phyloP scores from a whole-genome alignment of 345 rosid species.

The Rhodamnia rubescens region DNA sequence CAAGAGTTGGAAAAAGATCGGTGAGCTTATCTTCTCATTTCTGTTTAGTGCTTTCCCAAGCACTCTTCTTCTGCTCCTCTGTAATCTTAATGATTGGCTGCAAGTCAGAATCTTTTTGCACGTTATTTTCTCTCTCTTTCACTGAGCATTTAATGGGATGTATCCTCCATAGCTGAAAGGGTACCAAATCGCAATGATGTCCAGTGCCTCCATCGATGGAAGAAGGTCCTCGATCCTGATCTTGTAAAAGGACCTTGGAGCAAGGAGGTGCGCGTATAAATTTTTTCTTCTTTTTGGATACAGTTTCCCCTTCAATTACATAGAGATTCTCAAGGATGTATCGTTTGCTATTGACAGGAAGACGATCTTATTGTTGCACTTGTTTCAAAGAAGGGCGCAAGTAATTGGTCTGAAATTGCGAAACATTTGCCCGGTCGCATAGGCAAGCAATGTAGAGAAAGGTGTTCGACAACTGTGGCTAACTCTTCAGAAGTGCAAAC shows the following conservation, averaged over 20 bases:
- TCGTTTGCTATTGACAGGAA: conserved; percentile 19
- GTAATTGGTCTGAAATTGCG: conserved; percentile 55
- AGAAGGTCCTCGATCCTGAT: conserved; percentile 45
- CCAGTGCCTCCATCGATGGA: conserved; percentile 55
- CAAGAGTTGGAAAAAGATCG: not conserved
- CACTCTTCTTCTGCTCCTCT: not conserved
- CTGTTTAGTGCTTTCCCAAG: not conserved
- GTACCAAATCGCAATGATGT: conserved; percentile 9
- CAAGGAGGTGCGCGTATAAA: conserved; percentile 25
- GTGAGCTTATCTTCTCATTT: not conserved
- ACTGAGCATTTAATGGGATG: not conserved
- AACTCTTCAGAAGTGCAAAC: not conserved
- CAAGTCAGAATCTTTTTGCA: not conserved
- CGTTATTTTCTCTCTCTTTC: not conserved
- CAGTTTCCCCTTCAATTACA: not conserved
- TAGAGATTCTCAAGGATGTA: not conserved
- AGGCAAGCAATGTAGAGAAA: conserved; percentile 81
- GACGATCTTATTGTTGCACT: conserved; percentile 34
- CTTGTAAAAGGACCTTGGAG: conserved; percentile 56
- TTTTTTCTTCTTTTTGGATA: not conserved
- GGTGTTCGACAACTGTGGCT: conserved; percentile 13
- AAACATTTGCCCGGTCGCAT: conserved; percentile 47
- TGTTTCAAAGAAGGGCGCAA: conserved; percentile 28
- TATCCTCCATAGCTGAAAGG: not conserved
- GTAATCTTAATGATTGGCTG: not conserved